These are phyloP conservation scores for Biancaea sappan DNA, from an alignment of 306 rosid genomes.

Conservation along the genomic window DNA sequence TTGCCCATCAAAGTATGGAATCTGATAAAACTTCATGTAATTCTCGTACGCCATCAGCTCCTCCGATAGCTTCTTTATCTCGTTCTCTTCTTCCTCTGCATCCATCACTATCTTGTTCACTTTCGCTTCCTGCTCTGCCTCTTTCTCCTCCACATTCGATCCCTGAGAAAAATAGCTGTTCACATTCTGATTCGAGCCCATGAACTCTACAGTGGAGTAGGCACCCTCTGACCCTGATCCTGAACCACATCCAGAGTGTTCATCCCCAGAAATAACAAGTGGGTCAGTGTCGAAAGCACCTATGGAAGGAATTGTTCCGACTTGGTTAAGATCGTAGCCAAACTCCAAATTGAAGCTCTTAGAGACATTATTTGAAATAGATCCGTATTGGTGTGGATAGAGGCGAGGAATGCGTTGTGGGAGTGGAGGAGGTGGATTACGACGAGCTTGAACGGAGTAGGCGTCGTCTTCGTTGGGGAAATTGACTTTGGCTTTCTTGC, in stretches of 20 bases:
- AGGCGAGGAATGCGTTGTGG: slow-evolving; percentile 23
- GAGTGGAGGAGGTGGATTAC: slow-evolving; percentile 10
- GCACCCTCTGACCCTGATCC: slow-evolving; percentile 41
- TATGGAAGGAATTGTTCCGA: slow-evolving; percentile 28
- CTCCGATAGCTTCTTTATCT: slow-evolving; percentile 71
- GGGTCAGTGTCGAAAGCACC: slow-evolving; percentile 37
- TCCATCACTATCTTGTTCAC: slow-evolving; percentile 15
- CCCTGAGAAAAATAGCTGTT: neutral
- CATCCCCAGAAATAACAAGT: slow-evolving; percentile 35
- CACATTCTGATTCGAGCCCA: slow-evolving; percentile 22
- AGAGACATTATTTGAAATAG: slow-evolving; percentile 6
- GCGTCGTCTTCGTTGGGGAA: slow-evolving; percentile 74
- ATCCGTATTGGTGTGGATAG: slow-evolving; percentile 20
- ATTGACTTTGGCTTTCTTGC: slow-evolving; percentile 89
- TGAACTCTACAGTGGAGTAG: slow-evolving; percentile 33
- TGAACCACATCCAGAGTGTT: slow-evolving; percentile 45
- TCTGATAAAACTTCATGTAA: slow-evolving; percentile 81
- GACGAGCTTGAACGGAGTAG: slow-evolving; percentile 32
- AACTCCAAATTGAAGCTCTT: slow-evolving; percentile 48
- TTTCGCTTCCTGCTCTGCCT: slow-evolving; percentile 22
- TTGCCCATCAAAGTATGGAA: slow-evolving; percentile 80
- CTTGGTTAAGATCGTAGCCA: slow-evolving; percentile 61
- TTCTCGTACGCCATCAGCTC: slow-evolving; percentile 85
- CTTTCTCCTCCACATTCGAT: slow-evolving; percentile 29
- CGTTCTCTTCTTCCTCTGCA: slow-evolving; percentile 41